phyloP scores from a whole-genome alignment of 345 rosid species.

The Sisymbrium altissimum region DNA sequence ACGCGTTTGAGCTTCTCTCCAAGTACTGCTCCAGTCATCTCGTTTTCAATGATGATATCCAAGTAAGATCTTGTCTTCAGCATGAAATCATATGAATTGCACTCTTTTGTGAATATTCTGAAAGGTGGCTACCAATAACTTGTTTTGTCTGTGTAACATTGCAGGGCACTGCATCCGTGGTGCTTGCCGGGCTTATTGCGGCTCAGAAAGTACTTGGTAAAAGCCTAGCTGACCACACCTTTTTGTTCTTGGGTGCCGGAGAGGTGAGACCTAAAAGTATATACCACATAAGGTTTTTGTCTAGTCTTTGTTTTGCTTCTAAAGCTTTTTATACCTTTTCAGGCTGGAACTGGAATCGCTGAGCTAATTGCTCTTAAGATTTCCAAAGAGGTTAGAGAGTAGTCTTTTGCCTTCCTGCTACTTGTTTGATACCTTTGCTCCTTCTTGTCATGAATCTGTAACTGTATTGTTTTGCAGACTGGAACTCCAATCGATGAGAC shows the following conservation, averaged over 20 bases:
- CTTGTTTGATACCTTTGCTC: too few relatives aligned
- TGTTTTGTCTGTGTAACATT: neutral
- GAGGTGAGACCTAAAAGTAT: slow-evolving; percentile 54
- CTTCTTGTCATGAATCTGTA: too few relatives aligned
- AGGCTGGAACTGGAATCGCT: too few relatives aligned
- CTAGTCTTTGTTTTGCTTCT: too few relatives aligned
- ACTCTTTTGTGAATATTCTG: too few relatives aligned
- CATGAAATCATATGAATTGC: too few relatives aligned
- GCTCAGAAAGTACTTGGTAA: slow-evolving; percentile 68
- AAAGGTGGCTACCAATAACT: too few relatives aligned
- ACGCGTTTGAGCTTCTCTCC: slow-evolving; percentile 80
- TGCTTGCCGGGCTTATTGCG: slow-evolving; percentile 81
- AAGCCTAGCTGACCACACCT: slow-evolving; percentile 70
- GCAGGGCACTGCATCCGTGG: slow-evolving; percentile 98
- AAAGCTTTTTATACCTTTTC: too few relatives aligned
- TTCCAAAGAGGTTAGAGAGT: too few relatives aligned
- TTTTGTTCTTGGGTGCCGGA: slow-evolving; percentile 96
- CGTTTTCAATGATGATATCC: slow-evolving; percentile 97
- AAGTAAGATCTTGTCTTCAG: slow-evolving; percentile 43
- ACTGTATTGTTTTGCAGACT: neutral
- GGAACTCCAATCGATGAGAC: slow-evolving; percentile 64
- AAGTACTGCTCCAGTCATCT: slow-evolving; percentile 79
- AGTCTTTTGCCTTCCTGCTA: too few relatives aligned
- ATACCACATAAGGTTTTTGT: too few relatives aligned
- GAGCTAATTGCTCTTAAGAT: too few relatives aligned